Evolutionary conservation across 345 rosid genomes (phyloP).

Genomic region (Sonneratia caseolaris): DNA sequence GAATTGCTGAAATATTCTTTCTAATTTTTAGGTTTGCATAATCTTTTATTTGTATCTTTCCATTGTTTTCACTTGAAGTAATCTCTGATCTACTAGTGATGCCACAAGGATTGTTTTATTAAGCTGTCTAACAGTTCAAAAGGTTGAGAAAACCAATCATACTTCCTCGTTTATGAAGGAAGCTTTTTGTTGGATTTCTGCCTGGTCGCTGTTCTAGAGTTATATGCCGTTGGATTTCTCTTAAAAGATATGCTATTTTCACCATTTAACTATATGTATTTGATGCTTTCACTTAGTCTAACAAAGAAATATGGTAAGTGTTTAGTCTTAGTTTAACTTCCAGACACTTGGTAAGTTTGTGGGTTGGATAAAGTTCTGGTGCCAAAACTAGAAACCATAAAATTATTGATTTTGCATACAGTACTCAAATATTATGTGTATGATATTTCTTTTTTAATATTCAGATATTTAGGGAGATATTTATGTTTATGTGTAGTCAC

Average conservation of each 20-base stretch:
- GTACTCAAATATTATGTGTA: not conserved
- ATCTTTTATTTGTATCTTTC: not conserved
- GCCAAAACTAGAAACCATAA: not conserved
- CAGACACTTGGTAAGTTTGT: not conserved
- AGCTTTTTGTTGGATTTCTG: not conserved
- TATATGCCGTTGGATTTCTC: not conserved
- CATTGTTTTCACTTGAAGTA: not conserved
- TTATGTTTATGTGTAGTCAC: not conserved
- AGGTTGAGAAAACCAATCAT: not conserved
- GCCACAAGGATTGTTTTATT: not conserved
- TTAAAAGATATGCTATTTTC: not conserved
- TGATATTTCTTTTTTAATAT: not conserved
- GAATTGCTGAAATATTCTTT: slow-evolving; percentile 6
- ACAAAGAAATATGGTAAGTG: not conserved
- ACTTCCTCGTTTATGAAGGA: not conserved
- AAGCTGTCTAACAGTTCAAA: not conserved
- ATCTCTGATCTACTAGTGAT: not conserved
- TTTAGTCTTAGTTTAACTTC: not conserved
- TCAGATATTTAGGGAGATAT: not conserved
- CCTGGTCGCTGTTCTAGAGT: no score
- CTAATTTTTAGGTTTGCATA: not conserved
- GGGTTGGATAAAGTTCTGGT: not conserved
- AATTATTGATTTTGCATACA: not conserved
- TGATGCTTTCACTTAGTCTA: not conserved
- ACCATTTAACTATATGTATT: not conserved